Conservation (phyloP, 768 basidiomycete species). For the Lentinula guzmanii region DNA sequence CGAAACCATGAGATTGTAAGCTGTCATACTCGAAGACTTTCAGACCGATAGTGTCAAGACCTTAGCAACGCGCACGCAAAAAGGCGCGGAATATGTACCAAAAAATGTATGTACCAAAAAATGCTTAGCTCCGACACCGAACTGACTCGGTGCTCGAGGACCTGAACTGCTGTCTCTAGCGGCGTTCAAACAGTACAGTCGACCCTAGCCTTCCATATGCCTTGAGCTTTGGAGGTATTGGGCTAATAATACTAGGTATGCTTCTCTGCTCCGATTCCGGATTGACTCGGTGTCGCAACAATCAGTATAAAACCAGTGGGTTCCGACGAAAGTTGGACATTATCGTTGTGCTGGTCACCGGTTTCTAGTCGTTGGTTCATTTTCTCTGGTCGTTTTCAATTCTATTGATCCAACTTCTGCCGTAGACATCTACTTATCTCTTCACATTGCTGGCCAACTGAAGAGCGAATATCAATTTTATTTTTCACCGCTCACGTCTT, state of each 20-base stretch:
- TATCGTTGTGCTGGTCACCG: not conserved
- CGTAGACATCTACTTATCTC: not conserved
- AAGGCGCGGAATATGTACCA: not conserved
- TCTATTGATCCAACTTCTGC: not conserved
- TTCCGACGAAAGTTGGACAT: not conserved
- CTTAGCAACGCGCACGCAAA: not conserved
- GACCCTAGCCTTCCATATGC: not conserved
- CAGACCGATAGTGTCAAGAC: not conserved
- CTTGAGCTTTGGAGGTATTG: not conserved
- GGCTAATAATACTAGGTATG: no score
- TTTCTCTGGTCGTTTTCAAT: not conserved
- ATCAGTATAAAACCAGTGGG: not conserved
- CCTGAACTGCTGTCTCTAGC: not conserved
- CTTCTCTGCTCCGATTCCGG: not conserved
- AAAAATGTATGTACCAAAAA: not conserved
- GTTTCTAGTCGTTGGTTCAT: not conserved
- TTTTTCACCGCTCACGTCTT: not conserved
- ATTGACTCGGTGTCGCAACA: not conserved
- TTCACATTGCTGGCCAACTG: not conserved
- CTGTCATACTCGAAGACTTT: not conserved
- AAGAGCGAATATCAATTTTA: not conserved
- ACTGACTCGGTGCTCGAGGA: not conserved
- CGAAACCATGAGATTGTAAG: not conserved
- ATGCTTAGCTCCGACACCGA: not conserved
- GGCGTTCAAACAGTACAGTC: not conserved